These are phyloP conservation scores for Xylariaceae sp. DNA, from an alignment of 2,329 filamentous ascomycete genomes.

Conservation along the genomic window DNA sequence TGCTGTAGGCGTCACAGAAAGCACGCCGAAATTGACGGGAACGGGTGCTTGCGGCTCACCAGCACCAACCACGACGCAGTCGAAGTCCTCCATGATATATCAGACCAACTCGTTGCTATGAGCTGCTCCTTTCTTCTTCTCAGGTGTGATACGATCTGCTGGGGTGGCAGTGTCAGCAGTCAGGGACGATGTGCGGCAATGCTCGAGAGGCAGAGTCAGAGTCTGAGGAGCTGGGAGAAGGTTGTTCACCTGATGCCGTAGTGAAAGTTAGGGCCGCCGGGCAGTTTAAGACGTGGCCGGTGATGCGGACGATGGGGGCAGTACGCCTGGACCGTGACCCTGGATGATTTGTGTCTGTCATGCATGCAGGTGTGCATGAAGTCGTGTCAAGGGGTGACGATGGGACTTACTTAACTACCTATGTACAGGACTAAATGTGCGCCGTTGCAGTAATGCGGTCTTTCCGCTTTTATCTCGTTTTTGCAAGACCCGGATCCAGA, in stretches of 20 bases:
- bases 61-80: constrained; percentile 49
- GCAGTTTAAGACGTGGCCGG: background rate
- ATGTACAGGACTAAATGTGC: background rate
- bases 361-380: background rate
- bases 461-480: background rate
- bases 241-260: background rate
- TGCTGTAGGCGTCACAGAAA: background rate
- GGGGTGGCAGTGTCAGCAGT: no score
- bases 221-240: background rate
- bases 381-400: background rate
- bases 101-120: background rate
- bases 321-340: background rate
- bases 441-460: background rate
- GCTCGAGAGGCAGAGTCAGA: no score
- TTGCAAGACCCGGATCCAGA: no score
- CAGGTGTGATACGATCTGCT: background rate
- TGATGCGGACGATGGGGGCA: background rate
- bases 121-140: background rate
- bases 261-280: background rate
- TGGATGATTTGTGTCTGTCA: background rate
- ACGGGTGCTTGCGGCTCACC: constrained; percentile 40
- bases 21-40: background rate
- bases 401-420: no score
- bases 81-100: constrained; percentile 40
- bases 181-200: no score